These are phyloP conservation scores for Ceratocystis diversiconidia DNA, from an alignment of 2,329 filamentous ascomycete genomes.

Conservation along the genomic window DNA sequence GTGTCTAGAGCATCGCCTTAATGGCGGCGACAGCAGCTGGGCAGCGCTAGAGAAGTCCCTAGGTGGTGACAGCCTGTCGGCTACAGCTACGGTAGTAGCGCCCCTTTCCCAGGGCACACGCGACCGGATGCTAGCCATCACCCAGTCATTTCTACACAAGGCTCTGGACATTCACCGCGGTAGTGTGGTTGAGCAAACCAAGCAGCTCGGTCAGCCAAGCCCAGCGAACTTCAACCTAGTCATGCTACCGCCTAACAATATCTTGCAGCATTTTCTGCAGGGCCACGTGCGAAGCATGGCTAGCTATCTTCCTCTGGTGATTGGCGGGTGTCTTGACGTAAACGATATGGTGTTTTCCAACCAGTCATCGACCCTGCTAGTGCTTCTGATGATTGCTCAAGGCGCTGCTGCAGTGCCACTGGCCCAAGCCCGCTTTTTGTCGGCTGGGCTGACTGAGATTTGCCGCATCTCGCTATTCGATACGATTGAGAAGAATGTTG, in stretches of 20 bases:
- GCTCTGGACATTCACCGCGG: conserved; percentile 53
- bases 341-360: conserved; percentile 55
- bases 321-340: conserved; percentile 45
- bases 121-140: conserved; percentile 58
- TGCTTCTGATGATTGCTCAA: conserved; percentile 59
- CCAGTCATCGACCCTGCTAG: conserved; percentile 48
- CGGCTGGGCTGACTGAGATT: conserved; percentile 53
- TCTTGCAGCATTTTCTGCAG: conserved; percentile 52
- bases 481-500: conserved; percentile 56
- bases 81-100: conserved; percentile 27
- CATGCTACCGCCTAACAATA: conserved; percentile 49
- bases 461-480: conserved; percentile 60
- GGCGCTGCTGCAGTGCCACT: conserved; percentile 53
- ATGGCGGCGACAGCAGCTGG: conserved; percentile 33
- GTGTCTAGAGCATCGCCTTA: conserved; percentile 36
- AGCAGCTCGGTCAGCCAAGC: conserved; percentile 29
- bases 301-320: conserved; percentile 50
- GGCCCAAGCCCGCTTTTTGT: conserved; percentile 49
- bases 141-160: conserved; percentile 55
- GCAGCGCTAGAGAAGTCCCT: conserved; percentile 31
- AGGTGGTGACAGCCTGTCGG: conserved; percentile 21
- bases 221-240: conserved; percentile 47
- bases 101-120: conserved; percentile 38
- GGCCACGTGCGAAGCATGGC: conserved; percentile 53
- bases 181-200: neutral